Conservation (phyloP, 768 basidiomycete species). For the Candolleomyces aberdarensis region DNA sequence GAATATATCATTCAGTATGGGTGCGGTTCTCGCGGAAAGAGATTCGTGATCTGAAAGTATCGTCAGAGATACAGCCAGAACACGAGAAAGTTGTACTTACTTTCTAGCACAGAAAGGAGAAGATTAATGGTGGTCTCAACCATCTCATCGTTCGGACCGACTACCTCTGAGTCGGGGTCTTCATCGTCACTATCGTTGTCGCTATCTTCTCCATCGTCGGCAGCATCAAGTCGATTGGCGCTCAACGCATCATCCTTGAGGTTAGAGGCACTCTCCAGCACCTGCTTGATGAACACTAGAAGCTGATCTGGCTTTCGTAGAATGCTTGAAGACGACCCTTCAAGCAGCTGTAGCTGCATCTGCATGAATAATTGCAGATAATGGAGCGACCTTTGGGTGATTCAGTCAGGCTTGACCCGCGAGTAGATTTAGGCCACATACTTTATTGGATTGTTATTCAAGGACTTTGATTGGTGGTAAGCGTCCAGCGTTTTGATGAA, state of each 20-base stretch:
- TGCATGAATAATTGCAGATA: slow-evolving; percentile 79
- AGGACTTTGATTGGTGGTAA: slow-evolving; percentile 47
- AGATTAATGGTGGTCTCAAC: slow-evolving; percentile 75
- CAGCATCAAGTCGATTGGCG: slow-evolving; percentile 19
- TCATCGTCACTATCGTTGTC: slow-evolving; percentile 60
- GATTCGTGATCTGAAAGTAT: slow-evolving; percentile 46
- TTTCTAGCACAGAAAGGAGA: slow-evolving; percentile 83
- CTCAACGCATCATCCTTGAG: slow-evolving; percentile 19
- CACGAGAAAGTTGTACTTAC: slow-evolving; percentile 36
- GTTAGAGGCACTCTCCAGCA: slow-evolving; percentile 49
- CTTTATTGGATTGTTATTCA: slow-evolving; percentile 51
- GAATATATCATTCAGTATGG: slow-evolving; percentile 71
- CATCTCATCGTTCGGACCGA: slow-evolving; percentile 59
- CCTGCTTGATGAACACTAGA: slow-evolving; percentile 79
- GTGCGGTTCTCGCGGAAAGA: slow-evolving; percentile 56
- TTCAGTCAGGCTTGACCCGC: neutral
- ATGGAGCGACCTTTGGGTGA: slow-evolving; percentile 52
- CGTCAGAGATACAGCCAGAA: neutral
- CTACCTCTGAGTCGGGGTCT: slow-evolving; percentile 34
- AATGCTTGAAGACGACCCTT: slow-evolving; percentile 55
- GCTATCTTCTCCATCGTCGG: slow-evolving; percentile 32
- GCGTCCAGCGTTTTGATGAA: slow-evolving; percentile 73
- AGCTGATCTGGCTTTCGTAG: slow-evolving; percentile 65
- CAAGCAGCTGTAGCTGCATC: slow-evolving; percentile 69
- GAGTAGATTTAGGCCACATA: slow-evolving; percentile 21